Base-by-base conservation (phyloP, 106 monocot species). In the Dendrobium catenatum region DNA sequence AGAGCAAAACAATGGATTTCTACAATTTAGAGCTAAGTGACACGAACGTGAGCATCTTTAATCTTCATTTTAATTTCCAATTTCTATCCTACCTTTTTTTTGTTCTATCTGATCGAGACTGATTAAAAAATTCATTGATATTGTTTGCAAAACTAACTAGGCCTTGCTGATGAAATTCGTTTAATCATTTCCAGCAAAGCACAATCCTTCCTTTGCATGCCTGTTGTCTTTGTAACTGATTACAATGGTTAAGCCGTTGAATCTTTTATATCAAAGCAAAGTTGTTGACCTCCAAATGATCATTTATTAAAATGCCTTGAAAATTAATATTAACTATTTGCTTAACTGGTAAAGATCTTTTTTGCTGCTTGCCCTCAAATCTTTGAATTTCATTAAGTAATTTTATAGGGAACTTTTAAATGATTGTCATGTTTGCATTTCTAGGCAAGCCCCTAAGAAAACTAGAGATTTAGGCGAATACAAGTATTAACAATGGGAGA, bases 21-120 rank as follows among this genome's bases (percentile, higher is more conserved):
- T 98, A 95, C 83, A 98, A 98, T 82, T 86, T 98, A n/a, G 98
- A 98, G 91, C 95, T 98, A 1, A 95, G 89, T 84, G 89, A 98
- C 81, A 98, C 98, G 41, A 98, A 98, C 87, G 94, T 98, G 15
- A 27, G 73, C 73, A 66, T 70, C 7, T 78, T 42, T 68, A 61
- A 68, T 68, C 68, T 68, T 31, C 68, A 13, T 10, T 61, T 61
- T 68, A 24, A 64, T 22, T 64, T 64, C 8, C 16, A 10, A 54
- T 37, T 31, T 31, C 31, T 54, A 54, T 54, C 16, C 0, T 54
- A 54, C 54, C 9, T 10, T 37, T 37, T 37, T 37, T 54, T 54
- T 9, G 18, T 64, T 64, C 19, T n/a, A n/a, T 64, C 64, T 64
- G 64, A 64, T 7, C 20, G 20, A 24, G 22, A 19, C 17, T 64